Evolutionary conservation across 176 grass and related monocot genomes (phyloP).

Genomic region (Thalia dealbata): DNA sequence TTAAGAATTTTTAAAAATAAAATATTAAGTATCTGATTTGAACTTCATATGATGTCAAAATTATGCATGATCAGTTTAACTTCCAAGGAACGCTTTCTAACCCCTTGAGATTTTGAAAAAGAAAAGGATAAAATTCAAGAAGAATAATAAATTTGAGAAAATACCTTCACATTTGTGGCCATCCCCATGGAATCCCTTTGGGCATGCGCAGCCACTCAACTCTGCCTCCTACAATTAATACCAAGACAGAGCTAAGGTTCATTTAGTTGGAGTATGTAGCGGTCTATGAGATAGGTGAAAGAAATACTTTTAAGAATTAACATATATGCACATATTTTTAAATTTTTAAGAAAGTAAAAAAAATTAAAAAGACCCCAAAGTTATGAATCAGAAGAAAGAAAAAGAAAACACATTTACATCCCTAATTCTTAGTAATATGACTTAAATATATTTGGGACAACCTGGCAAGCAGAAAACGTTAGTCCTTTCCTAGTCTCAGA

Average conservation of each 20-base stretch:
- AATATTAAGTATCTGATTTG: too few species aligned
- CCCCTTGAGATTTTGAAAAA: neutral
- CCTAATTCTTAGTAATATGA: neutral
- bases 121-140: neutral
- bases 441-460: conserved; percentile 4
- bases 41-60: neutral
- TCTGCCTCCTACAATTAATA: conserved; percentile 31
- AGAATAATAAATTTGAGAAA: neutral
- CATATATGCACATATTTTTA: too few species aligned
- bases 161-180: conserved; percentile 59
- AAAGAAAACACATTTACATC: neutral
- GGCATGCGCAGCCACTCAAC: conserved; percentile 55
- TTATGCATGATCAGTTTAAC: neutral
- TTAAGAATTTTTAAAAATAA: too few species aligned
- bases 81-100: too few species aligned
- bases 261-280: neutral
- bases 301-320: neutral
- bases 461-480: conserved; percentile 73
- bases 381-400: too few species aligned
- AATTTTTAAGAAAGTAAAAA: too few species aligned
- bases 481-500: conserved; percentile 33
- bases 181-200: conserved; percentile 55
- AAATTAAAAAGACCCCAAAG: too few species aligned
- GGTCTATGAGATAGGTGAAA: neutral
- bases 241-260: neutral